Base-by-base conservation (phyloP, 1,284 basidiomycete species). In the Singerocomus rubriflavus region DNA sequence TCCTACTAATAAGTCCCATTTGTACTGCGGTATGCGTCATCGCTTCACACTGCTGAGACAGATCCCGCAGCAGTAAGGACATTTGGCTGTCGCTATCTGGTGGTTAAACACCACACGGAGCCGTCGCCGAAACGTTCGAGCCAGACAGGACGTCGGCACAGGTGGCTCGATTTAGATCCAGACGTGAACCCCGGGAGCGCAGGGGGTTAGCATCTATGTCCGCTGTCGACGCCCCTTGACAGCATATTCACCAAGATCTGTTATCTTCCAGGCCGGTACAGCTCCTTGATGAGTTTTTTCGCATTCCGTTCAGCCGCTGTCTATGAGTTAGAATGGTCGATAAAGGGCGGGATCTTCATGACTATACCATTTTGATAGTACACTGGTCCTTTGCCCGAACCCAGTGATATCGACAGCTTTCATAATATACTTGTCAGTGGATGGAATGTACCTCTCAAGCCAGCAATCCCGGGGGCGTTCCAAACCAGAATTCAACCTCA, bases 11-110 rank as follows among this genome's bases (percentile, higher is more conserved):
- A 62, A 57, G 56, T 81, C 78, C 78, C 78, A 81, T 46, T 34
- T 74, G 63, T 11, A 63, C 62, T 29, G 77, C 76, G 27, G 74
- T 77, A 51, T 71, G 68, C 35, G 69, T 58, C 7, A 82, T 64
- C 11, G 63, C 50, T 54, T 76, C 73, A 30, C 73, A 50, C 5
- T 74, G 71, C 5, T 57, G 3, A 52, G 41, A 45, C 61, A 68
- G 25, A 53, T 34, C 39, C 54, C 26, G 21, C 76, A 70, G 53
- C 78, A 81, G 29, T 65, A 54, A 14, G 77, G 75, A 48, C 78
- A 81, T 33, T 57, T 54, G 12, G 74, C 55, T 3, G 58, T 48
- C 9, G 8, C 31, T 32, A 37, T 33, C 16, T 33, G 32, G 35
- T 31, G 7, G 26, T 44, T 13, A 16, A 7, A 8, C 35, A 21